Conservation (phyloP, 164 flowering plant species). For the Macadamia tetraphylla region DNA sequence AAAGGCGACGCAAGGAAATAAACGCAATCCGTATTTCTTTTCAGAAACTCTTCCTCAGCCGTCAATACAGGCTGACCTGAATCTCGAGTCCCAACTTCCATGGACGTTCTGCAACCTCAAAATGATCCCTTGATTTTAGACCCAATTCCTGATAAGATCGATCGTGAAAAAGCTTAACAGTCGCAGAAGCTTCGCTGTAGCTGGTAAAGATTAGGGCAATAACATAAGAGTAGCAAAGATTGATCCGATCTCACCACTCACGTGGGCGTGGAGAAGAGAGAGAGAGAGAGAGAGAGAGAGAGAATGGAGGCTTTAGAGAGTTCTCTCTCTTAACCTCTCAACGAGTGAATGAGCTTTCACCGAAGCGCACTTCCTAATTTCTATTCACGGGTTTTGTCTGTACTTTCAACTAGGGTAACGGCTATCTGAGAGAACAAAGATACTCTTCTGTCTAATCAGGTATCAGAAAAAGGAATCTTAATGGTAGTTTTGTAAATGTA, state of each 20-base stretch:
- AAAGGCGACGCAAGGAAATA: constrained; percentile 92
- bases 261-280: background rate
- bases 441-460: no score
- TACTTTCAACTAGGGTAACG: no score
- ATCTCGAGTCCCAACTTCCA: constrained; percentile 18
- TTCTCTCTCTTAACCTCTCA: no score
- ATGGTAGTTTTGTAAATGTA: no score
- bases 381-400: no score
- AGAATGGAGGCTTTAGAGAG: constrained; percentile 2
- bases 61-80: constrained; percentile 15
- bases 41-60: constrained; percentile 60
- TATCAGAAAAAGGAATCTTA: no score
- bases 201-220: constrained; percentile 7
- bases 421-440: no score
- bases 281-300: constrained; percentile 3
- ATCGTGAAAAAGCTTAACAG: no score
- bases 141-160: background rate
- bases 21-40: constrained; percentile 81
- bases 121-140: background rate
- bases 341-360: no score
- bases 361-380: no score
- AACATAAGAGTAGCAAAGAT: background rate
- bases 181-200: background rate
- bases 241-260: constrained; percentile 12
- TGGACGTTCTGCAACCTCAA: background rate